Base-by-base conservation (phyloP, 495 filamentous ascomycete genomes). In the Hypomontagnella monticulosa region DNA sequence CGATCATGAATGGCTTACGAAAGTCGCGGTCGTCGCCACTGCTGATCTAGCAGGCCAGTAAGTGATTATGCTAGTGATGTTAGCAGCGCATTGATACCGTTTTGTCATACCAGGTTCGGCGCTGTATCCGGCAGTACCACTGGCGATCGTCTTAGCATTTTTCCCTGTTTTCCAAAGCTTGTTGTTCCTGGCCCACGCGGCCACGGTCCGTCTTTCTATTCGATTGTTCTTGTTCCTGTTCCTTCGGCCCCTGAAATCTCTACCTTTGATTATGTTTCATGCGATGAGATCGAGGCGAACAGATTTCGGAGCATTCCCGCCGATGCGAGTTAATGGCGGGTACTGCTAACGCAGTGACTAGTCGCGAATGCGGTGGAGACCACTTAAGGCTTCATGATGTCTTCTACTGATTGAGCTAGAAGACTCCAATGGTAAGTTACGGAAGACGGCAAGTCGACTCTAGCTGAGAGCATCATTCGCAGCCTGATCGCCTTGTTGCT, bases 251-350 rank as follows among this genome's bases (percentile, higher is more conserved):
- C 64, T 59, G 43, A 61, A 57, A 61, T 57, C 37, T 67, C 34
- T 48, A n/a, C 11, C 44, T 66, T 61, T 57, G 11, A 66, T 66
- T 66, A 36, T 50, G 32, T 51, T 60, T 61, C 32, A 61, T 66
- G 63, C 57, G 40, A 53, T 19, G 14, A 48, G 5, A 19, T 38
- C 16, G 15, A n/a, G 11, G 20, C 10, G 20, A 4, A 12, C 46
- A 42, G 19, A 6, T 16, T 54, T 50, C 49, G 49, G 56, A 32
- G 42, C 27, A 44, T 66, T 50, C n/a, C 16, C 27, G 52, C 40
- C 40, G 20, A 32, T 34, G 18, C 30, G n/a, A 61, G 41, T 37
- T 52, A 46, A 33, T 15, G 20, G 34, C 33, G 37, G 43, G 37
- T 27, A 33, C 49, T 32, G 20, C 5, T 40, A 27, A 27, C 23